phyloP scores from a whole-genome alignment of 2,329 filamentous ascomycete species.

The Pestalotiopsis sp. region DNA sequence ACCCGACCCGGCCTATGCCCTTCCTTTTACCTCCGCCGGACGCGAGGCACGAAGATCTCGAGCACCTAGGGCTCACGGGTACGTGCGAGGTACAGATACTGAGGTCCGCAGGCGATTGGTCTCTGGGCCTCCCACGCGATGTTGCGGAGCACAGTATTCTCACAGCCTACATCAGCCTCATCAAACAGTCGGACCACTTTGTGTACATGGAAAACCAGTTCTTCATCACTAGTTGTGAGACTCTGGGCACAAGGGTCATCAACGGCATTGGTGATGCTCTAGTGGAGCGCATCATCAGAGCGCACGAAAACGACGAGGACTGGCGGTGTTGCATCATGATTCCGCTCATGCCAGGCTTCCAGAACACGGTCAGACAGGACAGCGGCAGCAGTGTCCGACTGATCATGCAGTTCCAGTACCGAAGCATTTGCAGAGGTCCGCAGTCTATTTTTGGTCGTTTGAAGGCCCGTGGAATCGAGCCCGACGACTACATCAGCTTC shows the following conservation, averaged over 20 bases:
- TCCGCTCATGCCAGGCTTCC: constrained; percentile 96
- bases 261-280: constrained; percentile 95
- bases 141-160: constrained; percentile 93
- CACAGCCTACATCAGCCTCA: constrained; percentile 92
- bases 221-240: constrained; percentile 91
- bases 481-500: constrained; percentile 94
- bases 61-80: constrained; percentile 84
- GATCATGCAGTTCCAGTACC: constrained; percentile 96
- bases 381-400: constrained; percentile 92
- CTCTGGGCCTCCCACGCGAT: constrained; percentile 73
- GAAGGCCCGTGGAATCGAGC: constrained; percentile 78
- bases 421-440: constrained; percentile 92
- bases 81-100: constrained; percentile 97
- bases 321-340: constrained; percentile 92
- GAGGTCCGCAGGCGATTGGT: constrained; percentile 89
- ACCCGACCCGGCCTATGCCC: constrained; percentile 89
- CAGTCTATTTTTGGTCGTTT: constrained; percentile 89
- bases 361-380: constrained; percentile 92
- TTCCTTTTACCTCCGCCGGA: constrained; percentile 94
- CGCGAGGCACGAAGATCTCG: constrained; percentile 82
- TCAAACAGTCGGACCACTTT: constrained; percentile 93
- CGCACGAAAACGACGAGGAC: constrained; percentile 79
- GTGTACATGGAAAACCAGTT: constrained; percentile 99
- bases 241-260: constrained; percentile 82
- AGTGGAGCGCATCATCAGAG: constrained; percentile 86